phyloP scores from a whole-genome alignment of 139 green algal species.

The Micractinium conductrix region DNA sequence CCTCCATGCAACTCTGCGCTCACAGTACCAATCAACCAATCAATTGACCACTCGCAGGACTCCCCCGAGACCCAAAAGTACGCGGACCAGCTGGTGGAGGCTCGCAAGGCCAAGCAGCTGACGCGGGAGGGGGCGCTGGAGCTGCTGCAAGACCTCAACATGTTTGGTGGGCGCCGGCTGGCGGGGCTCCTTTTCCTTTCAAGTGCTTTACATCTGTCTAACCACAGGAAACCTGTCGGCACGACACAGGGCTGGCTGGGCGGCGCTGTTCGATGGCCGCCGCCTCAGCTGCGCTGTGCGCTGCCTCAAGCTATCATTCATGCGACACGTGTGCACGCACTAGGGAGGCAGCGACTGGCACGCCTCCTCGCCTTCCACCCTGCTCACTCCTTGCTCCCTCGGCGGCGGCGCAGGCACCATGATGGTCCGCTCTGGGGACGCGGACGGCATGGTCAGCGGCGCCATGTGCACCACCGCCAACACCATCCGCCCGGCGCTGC shows the following conservation, averaged over 20 bases:
- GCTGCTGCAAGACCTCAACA: constrained; percentile 66
- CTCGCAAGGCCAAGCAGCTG: constrained; percentile 77
- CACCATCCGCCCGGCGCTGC: constrained; percentile 90
- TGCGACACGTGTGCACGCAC: too few relatives aligned
- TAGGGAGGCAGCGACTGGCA: too few relatives aligned
- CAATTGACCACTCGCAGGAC: constrained; percentile 28
- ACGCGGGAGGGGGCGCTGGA: constrained; percentile 72
- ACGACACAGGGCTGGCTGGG: too few relatives aligned
- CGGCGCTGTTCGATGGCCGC: too few relatives aligned
- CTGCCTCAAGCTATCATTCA: too few relatives aligned
- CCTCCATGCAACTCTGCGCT: too few relatives aligned
- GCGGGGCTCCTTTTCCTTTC: neutral
- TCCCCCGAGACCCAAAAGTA: constrained; percentile 52
- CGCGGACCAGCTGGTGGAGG: constrained; percentile 64
- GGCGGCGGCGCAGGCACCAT: constrained; percentile 73
- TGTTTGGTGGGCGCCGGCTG: constrained; percentile 42
- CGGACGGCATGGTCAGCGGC: constrained; percentile 91
- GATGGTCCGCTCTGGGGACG: constrained; percentile 82
- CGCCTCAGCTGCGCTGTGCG: too few relatives aligned
- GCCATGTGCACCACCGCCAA: constrained; percentile 89
- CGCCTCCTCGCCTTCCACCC: neutral
- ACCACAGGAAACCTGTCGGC: too few relatives aligned
- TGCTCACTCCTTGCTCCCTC: neutral
- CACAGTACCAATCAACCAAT: too few relatives aligned
- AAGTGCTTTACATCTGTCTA: neutral